phyloP scores from a whole-genome alignment of 495 filamentous ascomycete species.

The Annulohypoxylon stygium region DNA sequence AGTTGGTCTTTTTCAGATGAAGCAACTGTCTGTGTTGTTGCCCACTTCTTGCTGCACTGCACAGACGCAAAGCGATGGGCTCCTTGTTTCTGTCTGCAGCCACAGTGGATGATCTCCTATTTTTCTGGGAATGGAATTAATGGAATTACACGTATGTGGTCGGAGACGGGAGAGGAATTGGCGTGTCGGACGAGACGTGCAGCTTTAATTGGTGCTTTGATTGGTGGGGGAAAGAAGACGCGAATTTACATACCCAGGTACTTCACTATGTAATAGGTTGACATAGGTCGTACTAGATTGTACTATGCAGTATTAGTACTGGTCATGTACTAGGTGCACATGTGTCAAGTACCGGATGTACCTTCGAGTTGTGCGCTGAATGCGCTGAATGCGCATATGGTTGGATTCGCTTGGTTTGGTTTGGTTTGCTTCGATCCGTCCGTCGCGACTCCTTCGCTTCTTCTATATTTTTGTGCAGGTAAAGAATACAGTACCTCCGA shows the following conservation, averaged over 20 bases:
- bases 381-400: too few relatives aligned
- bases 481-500: slow-evolving; percentile 2
- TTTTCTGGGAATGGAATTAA: slow-evolving; percentile 39
- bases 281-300: too few relatives aligned
- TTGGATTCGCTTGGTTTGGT: too few relatives aligned
- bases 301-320: background rate
- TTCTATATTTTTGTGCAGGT: slow-evolving; percentile 12
- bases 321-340: background rate
- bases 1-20: slow-evolving; percentile 1
- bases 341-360: slow-evolving; percentile 16
- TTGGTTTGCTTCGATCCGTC: slow-evolving; percentile 2
- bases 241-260: slow-evolving; percentile 6
- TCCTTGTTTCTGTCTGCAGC: slow-evolving; percentile 41
- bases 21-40: slow-evolving; percentile 43
- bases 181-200: slow-evolving; percentile 43
- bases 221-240: slow-evolving; percentile 13
- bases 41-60: slow-evolving; percentile 45
- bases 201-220: slow-evolving; percentile 35
- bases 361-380: background rate
- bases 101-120: slow-evolving; percentile 46
- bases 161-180: slow-evolving; percentile 37
- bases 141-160: slow-evolving; percentile 46
- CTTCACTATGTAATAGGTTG: background rate
- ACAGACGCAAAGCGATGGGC: slow-evolving; percentile 41
- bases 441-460: slow-evolving; percentile 3